Percentiles rank a stretch among this genome's conserved stretches.
These are phyloP conservation scores for Backusella liffmaniae DNA, from an alignment of 192 early-diverging fungal species.

Conservation along the genomic window DNA sequence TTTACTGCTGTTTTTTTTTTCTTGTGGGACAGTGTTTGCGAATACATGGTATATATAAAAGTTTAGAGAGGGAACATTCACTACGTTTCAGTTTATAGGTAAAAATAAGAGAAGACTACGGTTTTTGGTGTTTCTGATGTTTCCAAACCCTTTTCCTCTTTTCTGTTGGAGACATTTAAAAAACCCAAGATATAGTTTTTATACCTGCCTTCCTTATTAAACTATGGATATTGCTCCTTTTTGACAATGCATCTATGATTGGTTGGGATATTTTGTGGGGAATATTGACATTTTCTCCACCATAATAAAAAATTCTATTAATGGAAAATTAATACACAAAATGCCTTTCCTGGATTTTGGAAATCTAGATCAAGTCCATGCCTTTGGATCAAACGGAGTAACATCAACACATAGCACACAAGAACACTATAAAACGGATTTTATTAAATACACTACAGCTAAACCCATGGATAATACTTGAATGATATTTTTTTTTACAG, in stretches of 20 bases:
- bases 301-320: too few relatives aligned
- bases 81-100: not conserved
- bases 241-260: not conserved
- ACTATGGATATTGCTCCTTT: not conserved
- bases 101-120: not conserved
- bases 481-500: too few relatives aligned
- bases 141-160: not conserved
- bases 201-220: not conserved
- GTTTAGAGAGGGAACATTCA: not conserved
- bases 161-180: not conserved
- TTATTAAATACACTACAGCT: too few relatives aligned
- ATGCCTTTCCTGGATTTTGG: too few relatives aligned
- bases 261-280: not conserved
- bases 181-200: not conserved
- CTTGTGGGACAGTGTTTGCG: not conserved
- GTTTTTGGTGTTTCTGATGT: not conserved
- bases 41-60: not conserved
- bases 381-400: too few relatives aligned
- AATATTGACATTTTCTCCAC: not conserved
- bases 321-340: too few relatives aligned
- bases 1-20: not conserved
- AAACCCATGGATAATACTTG: too few relatives aligned
- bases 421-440: too few relatives aligned
- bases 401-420: too few relatives aligned
- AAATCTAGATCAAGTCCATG: too few relatives aligned